Evolutionary conservation across 495 filamentous ascomycete genomes (phyloP).

Genomic region (Beverwykella pulmonaria): DNA sequence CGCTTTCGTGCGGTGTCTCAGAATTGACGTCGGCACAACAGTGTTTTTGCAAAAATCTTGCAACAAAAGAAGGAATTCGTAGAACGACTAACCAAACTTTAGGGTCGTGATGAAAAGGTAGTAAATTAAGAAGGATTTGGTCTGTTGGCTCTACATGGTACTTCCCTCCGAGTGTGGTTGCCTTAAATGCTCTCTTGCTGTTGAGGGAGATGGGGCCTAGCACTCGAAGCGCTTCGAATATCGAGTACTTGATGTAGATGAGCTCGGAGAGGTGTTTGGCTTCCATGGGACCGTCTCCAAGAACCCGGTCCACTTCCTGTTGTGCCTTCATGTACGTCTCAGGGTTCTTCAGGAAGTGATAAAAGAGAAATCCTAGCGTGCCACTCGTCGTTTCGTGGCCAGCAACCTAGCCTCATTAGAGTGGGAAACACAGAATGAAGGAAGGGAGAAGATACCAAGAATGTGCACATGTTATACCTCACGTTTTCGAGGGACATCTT

Average conservation of each 20-base stretch:
- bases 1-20: no score
- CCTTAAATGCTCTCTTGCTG: constrained; percentile 19
- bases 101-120: constrained; percentile 25
- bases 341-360: constrained; percentile 28
- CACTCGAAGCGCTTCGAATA: constrained; percentile 28
- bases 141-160: constrained; percentile 6
- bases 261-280: constrained; percentile 12
- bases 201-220: constrained; percentile 17
- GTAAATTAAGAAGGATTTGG: constrained; percentile 8
- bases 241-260: constrained; percentile 14
- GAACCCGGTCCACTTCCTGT: constrained; percentile 29
- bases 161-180: constrained; percentile 14
- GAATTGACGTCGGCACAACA: no score
- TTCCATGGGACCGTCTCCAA: constrained; percentile 21
- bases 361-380: constrained; percentile 29
- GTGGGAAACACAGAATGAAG: no score
- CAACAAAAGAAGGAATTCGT: no score
- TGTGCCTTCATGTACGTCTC: constrained; percentile 20
- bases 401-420: constrained; percentile 19
- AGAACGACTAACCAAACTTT: constrained; percentile 9
- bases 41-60: no score
- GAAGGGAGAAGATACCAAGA: no score
- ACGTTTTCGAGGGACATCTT: constrained; percentile 63
- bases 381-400: constrained; percentile 70
- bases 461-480: constrained; percentile 73